Evolutionary conservation across 2,329 filamentous ascomycete genomes (phyloP).

Genomic region (Alternaria brassicicola): DNA sequence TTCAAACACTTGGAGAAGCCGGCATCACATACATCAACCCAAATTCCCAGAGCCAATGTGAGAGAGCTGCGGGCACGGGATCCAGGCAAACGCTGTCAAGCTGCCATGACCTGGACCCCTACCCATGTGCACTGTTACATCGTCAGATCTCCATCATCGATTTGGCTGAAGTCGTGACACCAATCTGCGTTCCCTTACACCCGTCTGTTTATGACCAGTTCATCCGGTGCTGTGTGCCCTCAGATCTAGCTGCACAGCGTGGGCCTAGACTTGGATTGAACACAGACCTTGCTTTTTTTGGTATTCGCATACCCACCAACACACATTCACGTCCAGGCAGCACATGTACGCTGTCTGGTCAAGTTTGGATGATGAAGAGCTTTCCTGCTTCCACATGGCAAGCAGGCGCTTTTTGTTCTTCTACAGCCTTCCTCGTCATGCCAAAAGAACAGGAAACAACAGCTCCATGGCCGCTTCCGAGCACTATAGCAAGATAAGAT

Average conservation of each 20-base stretch:
- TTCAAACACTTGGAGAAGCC: not conserved
- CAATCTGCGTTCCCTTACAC: constrained; percentile 5
- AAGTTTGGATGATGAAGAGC: not conserved
- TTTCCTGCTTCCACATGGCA: not conserved
- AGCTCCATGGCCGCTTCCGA: not conserved
- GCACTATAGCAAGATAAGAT: not conserved
- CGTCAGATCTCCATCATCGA: constrained; percentile 6
- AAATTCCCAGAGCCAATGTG: not conserved
- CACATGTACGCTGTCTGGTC: not conserved
- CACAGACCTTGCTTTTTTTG: not conserved
- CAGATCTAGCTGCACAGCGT: not conserved
- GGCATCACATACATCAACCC: not conserved
- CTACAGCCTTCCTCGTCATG: too few species aligned
- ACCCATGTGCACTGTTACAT: constrained; percentile 3
- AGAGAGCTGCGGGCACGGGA: not conserved
- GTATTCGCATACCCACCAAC: not conserved
- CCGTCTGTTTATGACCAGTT: constrained; percentile 16
- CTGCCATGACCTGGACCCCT: not conserved
- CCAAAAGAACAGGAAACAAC: not conserved
- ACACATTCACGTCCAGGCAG: not conserved
- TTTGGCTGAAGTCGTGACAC: constrained; percentile 1
- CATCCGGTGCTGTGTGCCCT: constrained; percentile 4
- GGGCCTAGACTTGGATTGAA: not conserved
- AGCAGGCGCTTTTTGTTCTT: not conserved
- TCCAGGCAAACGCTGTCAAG: not conserved